phyloP scores from a whole-genome alignment of 2,329 filamentous ascomycete genomes.

The Ophiocordyceps unilateralis region DNA sequence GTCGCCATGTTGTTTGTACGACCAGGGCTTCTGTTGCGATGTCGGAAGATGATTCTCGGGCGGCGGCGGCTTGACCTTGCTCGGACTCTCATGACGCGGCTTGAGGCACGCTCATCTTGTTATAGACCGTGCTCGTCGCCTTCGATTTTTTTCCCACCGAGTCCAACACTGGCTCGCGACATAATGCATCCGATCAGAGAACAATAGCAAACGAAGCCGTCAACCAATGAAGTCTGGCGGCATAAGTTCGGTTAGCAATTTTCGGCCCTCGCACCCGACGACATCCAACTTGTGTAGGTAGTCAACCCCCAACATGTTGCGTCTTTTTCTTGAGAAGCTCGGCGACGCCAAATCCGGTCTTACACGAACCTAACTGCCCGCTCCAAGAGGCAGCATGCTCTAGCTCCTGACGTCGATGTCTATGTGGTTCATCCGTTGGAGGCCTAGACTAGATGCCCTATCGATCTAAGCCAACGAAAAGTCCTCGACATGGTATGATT shows the following conservation, averaged over 20 bases:
- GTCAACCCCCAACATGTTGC: not conserved
- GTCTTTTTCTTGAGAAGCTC: not conserved
- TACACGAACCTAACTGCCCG: too few species aligned
- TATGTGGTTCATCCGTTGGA: too few species aligned
- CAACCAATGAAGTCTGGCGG: not conserved
- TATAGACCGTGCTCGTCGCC: not conserved
- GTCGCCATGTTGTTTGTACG: conserved; percentile 1
- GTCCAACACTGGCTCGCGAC: not conserved
- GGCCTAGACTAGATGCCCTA: too few species aligned
- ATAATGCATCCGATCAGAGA: not conserved
- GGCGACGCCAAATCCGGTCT: not conserved
- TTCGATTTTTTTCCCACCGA: not conserved
- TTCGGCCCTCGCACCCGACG: not conserved
- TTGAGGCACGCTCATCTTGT: not conserved
- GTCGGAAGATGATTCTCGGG: conserved; percentile 15
- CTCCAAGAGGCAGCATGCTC: too few species aligned
- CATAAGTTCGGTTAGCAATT: not conserved
- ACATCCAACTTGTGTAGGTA: not conserved
- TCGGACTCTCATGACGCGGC: conserved; percentile 13
- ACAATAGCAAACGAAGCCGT: not conserved
- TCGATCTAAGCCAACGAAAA: too few species aligned
- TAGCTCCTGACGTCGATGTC: not conserved
- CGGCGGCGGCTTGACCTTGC: conserved; percentile 11
- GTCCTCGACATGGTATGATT: not conserved
- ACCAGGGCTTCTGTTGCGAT: conserved; percentile 7